Evolutionary conservation across 768 basidiomycete genomes (phyloP), one percentile per base, ranked within the genome.

Genomic region (Trichaptum fuscoviolaceum): DNA sequence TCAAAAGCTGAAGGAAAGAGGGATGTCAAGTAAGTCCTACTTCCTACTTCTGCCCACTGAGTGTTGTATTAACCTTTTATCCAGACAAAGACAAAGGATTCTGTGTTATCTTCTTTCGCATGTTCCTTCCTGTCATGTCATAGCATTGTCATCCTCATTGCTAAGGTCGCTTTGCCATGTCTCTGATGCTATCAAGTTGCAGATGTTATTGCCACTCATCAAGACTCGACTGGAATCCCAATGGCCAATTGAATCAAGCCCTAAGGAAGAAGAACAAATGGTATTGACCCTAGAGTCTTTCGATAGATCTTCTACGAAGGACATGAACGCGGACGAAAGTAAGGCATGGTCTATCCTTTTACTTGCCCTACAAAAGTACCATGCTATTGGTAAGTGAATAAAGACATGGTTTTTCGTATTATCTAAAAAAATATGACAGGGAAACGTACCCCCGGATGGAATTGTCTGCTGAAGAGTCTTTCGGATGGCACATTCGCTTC

Each of bases 21-120:
- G 67, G 80, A 82, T 61, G 68, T 75, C 1, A 80, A 81, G 86
- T 90, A 71, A 70, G 86, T 79, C n/a, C 7, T 12, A 10, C 58
- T 15, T 12, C 20, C n/a, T n/a, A 26, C 9, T 7, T 34, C 3
- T 25, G 35, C 58, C 9, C 7, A 7, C 59, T 58, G 6, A 24
- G 60, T 64, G 24, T 20, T 64, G 58, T 34, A 25, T 34, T 25
- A 17, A 61, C 23, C 57, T 57, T 26, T 30, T 66, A 27, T 66
- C 7, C 57, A 93, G 93, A 65, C 87, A 88, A 75, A 92, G 87
- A 72, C 84, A 84, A 67, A 84, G 87, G 15, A 78, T 95, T 58
- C 72, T 92, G 57, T 93, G 89, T 72, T 95, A 84, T 75, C 75
- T 97, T 0, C 77, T 92, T 7, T 95, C 95, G 1, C 96, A 98